Percentiles rank a stretch among this genome's conserved stretches.
These are phyloP conservation scores for Botrytis deweyae DNA, from an alignment of 2,329 filamentous ascomycete species.

Conservation along the genomic window DNA sequence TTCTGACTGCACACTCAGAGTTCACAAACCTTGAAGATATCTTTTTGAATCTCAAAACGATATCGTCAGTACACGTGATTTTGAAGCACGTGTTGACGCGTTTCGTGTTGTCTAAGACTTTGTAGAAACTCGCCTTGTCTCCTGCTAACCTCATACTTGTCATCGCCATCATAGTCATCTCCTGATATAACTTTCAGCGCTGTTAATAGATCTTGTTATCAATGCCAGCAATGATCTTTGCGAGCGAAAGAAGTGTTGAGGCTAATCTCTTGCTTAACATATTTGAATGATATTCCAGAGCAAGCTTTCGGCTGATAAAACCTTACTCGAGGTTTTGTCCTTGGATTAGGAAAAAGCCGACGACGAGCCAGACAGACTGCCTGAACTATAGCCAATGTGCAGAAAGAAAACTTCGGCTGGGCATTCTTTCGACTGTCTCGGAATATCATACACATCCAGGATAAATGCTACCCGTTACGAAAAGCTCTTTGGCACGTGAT, in stretches of 20 bases:
- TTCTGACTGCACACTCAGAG: neutral
- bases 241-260: no score
- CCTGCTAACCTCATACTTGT: neutral
- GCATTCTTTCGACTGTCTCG: no score
- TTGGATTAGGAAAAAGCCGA: neutral
- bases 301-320: no score
- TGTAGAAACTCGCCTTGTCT: neutral
- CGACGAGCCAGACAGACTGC: neutral
- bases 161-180: no score
- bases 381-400: neutral
- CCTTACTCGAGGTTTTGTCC: neutral
- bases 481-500: neutral
- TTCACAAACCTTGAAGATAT: neutral
- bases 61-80: neutral
- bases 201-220: no score
- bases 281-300: no score
- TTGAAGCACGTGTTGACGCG: neutral
- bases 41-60: neutral
- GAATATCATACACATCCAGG: neutral
- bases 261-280: no score
- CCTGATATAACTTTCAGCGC: no score
- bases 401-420: neutral
- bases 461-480: neutral
- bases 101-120: neutral
- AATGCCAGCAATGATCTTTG: no score